These are phyloP conservation scores for Torulaspora globosa DNA, from an alignment of 1,139 yeast species.

Conservation along the genomic window DNA sequence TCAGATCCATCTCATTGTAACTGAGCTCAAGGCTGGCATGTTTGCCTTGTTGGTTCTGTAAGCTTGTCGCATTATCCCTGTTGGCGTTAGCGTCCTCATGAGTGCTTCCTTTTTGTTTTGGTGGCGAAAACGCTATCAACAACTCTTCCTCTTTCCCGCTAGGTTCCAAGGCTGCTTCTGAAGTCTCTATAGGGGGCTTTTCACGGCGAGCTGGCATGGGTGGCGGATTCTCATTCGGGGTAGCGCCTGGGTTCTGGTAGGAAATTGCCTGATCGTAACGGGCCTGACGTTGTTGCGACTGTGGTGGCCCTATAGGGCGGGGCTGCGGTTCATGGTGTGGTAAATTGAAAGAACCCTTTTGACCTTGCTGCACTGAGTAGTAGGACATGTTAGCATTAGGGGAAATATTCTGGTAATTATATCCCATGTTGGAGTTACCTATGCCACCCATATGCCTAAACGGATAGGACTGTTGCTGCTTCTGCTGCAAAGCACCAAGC, in stretches of 20 bases:
- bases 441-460: conserved; percentile 3
- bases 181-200: not conserved
- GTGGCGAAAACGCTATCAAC: conserved; percentile 16
- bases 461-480: conserved; percentile 4
- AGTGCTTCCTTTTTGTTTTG: conserved; percentile 3
- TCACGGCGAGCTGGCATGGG: conserved; percentile 14
- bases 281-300: conserved; percentile 2
- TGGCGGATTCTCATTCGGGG: conserved; percentile 9
- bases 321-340: not conserved
- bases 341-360: not conserved
- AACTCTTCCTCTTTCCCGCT: conserved; percentile 9
- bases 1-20: conserved; percentile 25
- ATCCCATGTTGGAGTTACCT: not conserved
- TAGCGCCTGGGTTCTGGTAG: not conserved
- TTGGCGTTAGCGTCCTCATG: not conserved
- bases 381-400: conserved; percentile 3
- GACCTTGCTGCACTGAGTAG: conserved; percentile 4
- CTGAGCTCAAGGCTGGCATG: conserved; percentile 22
- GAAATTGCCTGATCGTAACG: not conserved
- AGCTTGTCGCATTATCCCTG: not conserved
- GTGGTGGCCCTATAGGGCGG: not conserved
- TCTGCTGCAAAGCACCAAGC: conserved; percentile 2
- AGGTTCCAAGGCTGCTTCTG: not conserved
- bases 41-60: conserved; percentile 5
- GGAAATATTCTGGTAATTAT: conserved; percentile 3